Percentiles rank a stretch among this genome's conserved stretches.
Evolutionary conservation across 306 rosid species (phyloP).

Genomic region (Quercus gilva): DNA sequence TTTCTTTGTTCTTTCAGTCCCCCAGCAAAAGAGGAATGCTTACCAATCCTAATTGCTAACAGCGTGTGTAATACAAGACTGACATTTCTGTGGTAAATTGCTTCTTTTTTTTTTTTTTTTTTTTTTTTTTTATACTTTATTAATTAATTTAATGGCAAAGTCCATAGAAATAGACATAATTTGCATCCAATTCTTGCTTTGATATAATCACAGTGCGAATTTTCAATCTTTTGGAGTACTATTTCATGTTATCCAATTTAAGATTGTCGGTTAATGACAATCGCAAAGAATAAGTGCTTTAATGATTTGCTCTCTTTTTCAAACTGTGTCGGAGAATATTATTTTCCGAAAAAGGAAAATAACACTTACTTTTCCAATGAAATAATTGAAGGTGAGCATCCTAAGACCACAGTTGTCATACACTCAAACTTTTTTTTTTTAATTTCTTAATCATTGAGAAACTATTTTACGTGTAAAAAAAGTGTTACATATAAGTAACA

Average conservation of each 20-base stretch:
- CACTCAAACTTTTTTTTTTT: not conserved
- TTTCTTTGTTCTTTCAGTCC: not conserved
- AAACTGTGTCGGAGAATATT: not conserved
- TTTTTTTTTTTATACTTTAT: too few relatives aligned
- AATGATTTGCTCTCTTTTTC: not conserved
- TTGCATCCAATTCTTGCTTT: not conserved
- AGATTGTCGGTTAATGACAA: not conserved
- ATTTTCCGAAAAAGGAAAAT: not conserved
- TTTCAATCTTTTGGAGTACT: too few relatives aligned
- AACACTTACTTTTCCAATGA: constrained; percentile 9
- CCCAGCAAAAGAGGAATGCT: not conserved
- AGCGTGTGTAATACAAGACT: not conserved
- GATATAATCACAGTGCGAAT: not conserved
- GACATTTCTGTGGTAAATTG: not conserved
- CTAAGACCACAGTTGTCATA: constrained; percentile 12
- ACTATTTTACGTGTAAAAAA: too few relatives aligned
- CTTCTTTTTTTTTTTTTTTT: too few relatives aligned
- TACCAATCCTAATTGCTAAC: not conserved
- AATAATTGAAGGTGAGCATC: constrained; percentile 30
- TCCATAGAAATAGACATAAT: too few relatives aligned
- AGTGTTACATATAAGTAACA: too few relatives aligned
- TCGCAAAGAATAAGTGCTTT: not conserved
- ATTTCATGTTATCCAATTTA: not conserved
- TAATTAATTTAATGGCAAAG: too few relatives aligned
- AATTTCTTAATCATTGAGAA: too few relatives aligned